Evolutionary conservation across 2,329 filamentous ascomycete species (phyloP).

Genomic region (Arthroderma uncinatum): DNA sequence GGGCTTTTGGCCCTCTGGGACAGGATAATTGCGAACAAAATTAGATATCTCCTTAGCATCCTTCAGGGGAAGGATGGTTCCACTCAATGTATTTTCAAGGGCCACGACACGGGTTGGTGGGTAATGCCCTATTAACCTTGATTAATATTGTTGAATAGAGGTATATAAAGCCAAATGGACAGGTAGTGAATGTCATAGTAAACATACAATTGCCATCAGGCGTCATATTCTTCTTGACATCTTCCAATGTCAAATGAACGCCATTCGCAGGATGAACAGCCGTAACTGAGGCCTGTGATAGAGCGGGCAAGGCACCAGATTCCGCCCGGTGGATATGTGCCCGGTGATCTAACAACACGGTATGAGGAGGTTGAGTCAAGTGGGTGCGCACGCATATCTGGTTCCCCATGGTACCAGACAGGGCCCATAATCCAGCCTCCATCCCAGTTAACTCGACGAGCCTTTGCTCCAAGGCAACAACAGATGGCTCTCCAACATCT

Average conservation of each 20-base stretch:
- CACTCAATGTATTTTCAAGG: slow-evolving; percentile 23
- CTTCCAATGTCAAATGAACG: slow-evolving; percentile 26
- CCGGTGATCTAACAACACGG: slow-evolving; percentile 26
- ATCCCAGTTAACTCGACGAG: slow-evolving; percentile 25
- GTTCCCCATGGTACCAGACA: slow-evolving; percentile 34
- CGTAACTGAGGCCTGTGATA: slow-evolving; percentile 26
- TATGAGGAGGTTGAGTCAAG: slow-evolving; percentile 26
- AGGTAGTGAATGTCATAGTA: neutral
- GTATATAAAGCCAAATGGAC: neutral
- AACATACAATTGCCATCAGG: slow-evolving; percentile 21
- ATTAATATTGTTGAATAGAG: neutral
- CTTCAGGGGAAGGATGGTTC: slow-evolving; percentile 21
- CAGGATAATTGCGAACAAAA: slow-evolving; percentile 20
- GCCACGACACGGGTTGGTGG: slow-evolving; percentile 24
- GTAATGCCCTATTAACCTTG: slow-evolving; percentile 17
- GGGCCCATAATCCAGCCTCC: slow-evolving; percentile 25
- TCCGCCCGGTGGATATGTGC: slow-evolving; percentile 27
- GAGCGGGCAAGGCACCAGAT: slow-evolving; percentile 21
- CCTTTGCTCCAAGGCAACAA: slow-evolving; percentile 23
- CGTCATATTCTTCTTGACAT: slow-evolving; percentile 23
- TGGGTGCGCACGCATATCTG: slow-evolving; percentile 27
- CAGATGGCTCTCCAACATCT: slow-evolving; percentile 21
- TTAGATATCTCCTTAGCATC: slow-evolving; percentile 23
- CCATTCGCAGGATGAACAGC: slow-evolving; percentile 25
- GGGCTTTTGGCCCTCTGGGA: slow-evolving; percentile 17